These are phyloP conservation scores for Crithidia fasciculata DNA, from an alignment of 208 protist species.

Conservation along the genomic window DNA sequence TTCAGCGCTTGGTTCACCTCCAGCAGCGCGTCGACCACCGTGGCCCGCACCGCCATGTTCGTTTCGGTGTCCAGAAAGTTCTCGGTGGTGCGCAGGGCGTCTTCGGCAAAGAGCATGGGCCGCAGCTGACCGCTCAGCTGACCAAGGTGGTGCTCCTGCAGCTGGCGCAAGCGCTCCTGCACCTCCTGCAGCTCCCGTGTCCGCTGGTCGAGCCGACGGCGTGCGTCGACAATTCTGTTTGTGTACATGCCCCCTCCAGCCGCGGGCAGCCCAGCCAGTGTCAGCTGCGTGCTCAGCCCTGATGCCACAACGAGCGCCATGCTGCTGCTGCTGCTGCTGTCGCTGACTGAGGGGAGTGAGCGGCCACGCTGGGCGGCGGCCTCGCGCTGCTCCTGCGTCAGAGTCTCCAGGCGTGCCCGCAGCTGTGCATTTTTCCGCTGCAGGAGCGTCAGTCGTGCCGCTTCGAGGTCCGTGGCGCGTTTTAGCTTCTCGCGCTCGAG, in stretches of 20 bases:
- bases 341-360: too few species aligned
- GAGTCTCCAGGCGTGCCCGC: slow-evolving; percentile 29
- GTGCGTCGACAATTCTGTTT: slow-evolving; percentile 45
- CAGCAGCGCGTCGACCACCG: slow-evolving; percentile 57
- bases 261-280: neutral
- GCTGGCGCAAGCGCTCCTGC: slow-evolving; percentile 43
- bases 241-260: slow-evolving; percentile 14
- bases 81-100: slow-evolving; percentile 44
- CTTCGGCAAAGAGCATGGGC: slow-evolving; percentile 32
- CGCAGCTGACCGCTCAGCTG: slow-evolving; percentile 67
- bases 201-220: slow-evolving; percentile 50
- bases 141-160: slow-evolving; percentile 59
- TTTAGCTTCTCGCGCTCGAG: slow-evolving; percentile 33
- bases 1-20: slow-evolving; percentile 48
- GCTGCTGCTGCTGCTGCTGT: neutral
- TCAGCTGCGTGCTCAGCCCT: neutral
- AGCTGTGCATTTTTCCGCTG: slow-evolving; percentile 47
- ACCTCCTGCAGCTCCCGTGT: slow-evolving; percentile 46
- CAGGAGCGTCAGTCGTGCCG: slow-evolving; percentile 50
- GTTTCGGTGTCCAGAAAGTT: slow-evolving; percentile 70
- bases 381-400: slow-evolving; percentile 34
- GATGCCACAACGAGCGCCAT: neutral
- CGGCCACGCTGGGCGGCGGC: neutral
- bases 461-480: slow-evolving; percentile 56
- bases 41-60: slow-evolving; percentile 58